These are phyloP conservation scores for Heracleum sosnowskyi DNA, from an alignment of 129 eudicot species.

Conservation along the genomic window DNA sequence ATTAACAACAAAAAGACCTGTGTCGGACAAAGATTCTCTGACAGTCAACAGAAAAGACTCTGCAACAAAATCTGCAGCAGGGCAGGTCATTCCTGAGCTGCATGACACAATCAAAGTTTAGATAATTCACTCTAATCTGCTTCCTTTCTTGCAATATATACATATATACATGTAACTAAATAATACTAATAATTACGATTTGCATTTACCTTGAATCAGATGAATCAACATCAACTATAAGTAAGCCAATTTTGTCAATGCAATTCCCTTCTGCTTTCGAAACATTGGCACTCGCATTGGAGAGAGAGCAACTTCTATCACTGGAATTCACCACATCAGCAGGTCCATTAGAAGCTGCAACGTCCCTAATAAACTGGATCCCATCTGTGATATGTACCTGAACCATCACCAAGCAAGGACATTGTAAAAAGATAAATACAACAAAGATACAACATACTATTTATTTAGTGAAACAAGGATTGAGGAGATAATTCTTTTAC, in stretches of 20 bases:
- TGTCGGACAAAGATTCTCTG: constrained; percentile 46
- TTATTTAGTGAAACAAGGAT: not conserved
- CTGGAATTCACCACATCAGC: constrained; percentile 6
- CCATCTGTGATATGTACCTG: constrained; percentile 86
- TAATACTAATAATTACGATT: not conserved
- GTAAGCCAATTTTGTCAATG: constrained; percentile 38
- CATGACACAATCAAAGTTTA: constrained; percentile 14
- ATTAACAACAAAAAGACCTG: constrained; percentile 73
- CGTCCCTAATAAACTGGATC: constrained; percentile 53
- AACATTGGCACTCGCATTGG: constrained; percentile 14
- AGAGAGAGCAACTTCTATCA: not conserved
- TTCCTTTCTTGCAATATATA: not conserved
- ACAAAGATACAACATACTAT: not conserved
- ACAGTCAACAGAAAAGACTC: constrained; percentile 57
- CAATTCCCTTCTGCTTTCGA: constrained; percentile 23
- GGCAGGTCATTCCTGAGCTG: constrained; percentile 95
- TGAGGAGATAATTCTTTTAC: not conserved
- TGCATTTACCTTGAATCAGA: constrained; percentile 63
- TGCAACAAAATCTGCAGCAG: constrained; percentile 70
- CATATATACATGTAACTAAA: not conserved
- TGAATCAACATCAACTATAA: constrained; percentile 87
- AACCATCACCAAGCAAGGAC: constrained; percentile 2
- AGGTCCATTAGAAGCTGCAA: constrained; percentile 21
- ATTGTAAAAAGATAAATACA: not conserved
- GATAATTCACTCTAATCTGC: not conserved